Evolutionary conservation across 805 yeast genomes (phyloP), one percentile per base, ranked within the genome.

Genomic region (Yarrowia phangngaensis): DNA sequence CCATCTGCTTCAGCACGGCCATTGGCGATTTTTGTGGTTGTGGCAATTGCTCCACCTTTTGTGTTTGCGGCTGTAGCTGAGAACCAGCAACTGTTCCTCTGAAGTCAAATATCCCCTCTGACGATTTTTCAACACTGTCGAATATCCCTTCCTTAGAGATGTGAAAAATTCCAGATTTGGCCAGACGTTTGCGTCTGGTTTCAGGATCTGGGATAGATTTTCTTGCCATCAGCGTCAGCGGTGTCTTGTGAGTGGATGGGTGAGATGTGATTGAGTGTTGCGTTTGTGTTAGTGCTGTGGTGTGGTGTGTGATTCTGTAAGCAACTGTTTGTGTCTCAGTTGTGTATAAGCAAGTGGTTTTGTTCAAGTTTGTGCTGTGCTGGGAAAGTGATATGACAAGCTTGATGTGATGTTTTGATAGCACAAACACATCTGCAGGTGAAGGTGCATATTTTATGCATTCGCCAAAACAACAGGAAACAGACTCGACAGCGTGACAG

Each of bases 391-490:
- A n/a, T n/a, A n/a, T n/a, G n/a, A n/a, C n/a, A n/a, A n/a, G n/a
- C n/a, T n/a, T n/a, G n/a, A 35, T 24, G 26, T 15, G 22, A 26
- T 35, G 43, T 35, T 35, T 35, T 24, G 43, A 30, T 24, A n/a
- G n/a, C n/a, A 35, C 30, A 35, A 35, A 17, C 22, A 30, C 43
- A 24, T n/a, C 17, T 35, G 43, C 43, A 35, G 16, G 15, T n/a
- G 4, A 24, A 4, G 12, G 13, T 24, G 43, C 43, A 24, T 13
- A 8, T 24, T 11, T 5, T n/a, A 35, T n/a, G 43, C 43, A 24
- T 24, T 14, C 43, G 43, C 43, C 43, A 35, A 35, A 35, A 35
- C 43, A 35, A 35, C 43, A 16, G 17, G 43, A n/a, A n/a, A n/a
- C n/a, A n/a, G n/a, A n/a, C n/a, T n/a, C n/a, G n/a, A n/a, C n/a